Evolutionary conservation across 768 basidiomycete genomes (phyloP), one percentile per base, ranked within the genome.

Genomic region (Suillus sp.): DNA sequence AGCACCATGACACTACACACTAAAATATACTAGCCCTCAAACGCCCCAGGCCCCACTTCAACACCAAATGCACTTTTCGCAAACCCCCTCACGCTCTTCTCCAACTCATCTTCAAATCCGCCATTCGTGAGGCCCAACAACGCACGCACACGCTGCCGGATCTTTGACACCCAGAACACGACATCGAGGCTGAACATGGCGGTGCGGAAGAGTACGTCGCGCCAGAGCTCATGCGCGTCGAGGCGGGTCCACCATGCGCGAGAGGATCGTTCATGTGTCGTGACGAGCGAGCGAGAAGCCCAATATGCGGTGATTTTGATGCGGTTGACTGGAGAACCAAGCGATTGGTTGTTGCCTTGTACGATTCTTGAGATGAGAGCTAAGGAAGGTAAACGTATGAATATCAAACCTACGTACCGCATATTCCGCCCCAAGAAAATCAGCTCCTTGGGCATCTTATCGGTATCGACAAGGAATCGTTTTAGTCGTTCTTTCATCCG

Each of bases 281-380:
- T 76, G 11, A 81, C 76, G 6, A 91, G 80, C 4, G 90, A 89
- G 27, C 82, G 80, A 4, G 92, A 88, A 32, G 93, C 95, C 85
- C 87, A 93, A 72, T 84, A 85, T 0, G 91, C 94, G 0, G 91
- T 93, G 60, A 96, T 91, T 74, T 93, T 95, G 77, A 97, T 89
- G 22, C 94, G 86, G 71, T 96, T 95, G 0, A 94, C 91, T 0
- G 94, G 94, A 3, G 91, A 91, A 16, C 92, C 91, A 42, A 96
- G 85, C 2, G 83, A 78, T 74, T 95, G 91, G 68, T 94, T 94
- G 74, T 93, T 93, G 20, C 89, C 83, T 88, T 74, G 60, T 14
- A 58, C 37, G 18, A 61, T 59, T 37, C 37, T 57, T 56, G 59
- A 18, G 16, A 40, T 7, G 16, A 32, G 14, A 9, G 25, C 62